Evolutionary conservation across 257 asterid genomes (phyloP).

Genomic region (Ilex asprella): DNA sequence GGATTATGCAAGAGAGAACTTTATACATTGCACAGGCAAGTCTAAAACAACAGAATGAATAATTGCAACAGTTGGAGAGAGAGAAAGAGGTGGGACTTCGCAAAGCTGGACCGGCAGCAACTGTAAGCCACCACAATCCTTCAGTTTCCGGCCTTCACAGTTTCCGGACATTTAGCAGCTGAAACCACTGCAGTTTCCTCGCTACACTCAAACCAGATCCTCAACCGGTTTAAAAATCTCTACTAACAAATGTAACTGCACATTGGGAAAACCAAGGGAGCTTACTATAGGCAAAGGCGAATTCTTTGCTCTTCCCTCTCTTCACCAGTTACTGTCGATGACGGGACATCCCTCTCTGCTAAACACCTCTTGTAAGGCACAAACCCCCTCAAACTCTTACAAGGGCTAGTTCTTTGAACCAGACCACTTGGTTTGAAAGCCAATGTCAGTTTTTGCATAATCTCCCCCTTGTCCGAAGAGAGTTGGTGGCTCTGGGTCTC

Average conservation of each 20-base stretch:
- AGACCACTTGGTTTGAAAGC: constrained; percentile 22
- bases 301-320: constrained; percentile 57
- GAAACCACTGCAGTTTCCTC: neutral
- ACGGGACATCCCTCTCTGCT: constrained; percentile 25
- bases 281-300: constrained; percentile 48
- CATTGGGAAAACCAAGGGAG: neutral
- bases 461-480: constrained; percentile 9
- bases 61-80: too few species aligned
- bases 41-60: too few species aligned
- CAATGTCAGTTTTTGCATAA: constrained; percentile 13
- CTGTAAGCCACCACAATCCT: too few species aligned
- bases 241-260: neutral
- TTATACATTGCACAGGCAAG: too few species aligned
- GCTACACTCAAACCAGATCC: neutral
- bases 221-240: neutral
- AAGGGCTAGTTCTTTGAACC: constrained; percentile 23
- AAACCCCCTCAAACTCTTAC: constrained; percentile 49
- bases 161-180: too few species aligned
- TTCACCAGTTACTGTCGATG: constrained; percentile 25
- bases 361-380: constrained; percentile 79
- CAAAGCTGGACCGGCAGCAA: too few species aligned
- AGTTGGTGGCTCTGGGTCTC: constrained; percentile 23
- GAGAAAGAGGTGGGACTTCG: too few species aligned
- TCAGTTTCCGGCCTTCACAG: too few species aligned
- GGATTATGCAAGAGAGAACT: too few species aligned